Percentiles rank a stretch among this genome's conserved stretches.
phyloP scores from a whole-genome alignment of 2,329 filamentous ascomycete species.

The Penicillium sp. region DNA sequence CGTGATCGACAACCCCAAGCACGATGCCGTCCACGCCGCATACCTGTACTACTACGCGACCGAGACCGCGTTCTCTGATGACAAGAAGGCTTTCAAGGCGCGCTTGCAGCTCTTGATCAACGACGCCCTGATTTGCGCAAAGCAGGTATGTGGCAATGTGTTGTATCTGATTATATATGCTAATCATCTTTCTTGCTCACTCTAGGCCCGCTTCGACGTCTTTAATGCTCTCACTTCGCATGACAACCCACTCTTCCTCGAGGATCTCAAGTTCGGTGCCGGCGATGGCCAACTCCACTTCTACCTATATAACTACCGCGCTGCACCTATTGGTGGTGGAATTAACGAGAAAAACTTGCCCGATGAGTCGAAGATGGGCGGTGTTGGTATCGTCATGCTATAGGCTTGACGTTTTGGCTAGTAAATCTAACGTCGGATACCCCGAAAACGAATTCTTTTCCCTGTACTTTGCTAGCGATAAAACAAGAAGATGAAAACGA shows the following conservation, averaged over 20 bases:
- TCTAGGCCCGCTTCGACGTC: slow-evolving; percentile 76
- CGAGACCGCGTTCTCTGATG: slow-evolving; percentile 64
- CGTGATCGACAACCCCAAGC: slow-evolving; percentile 76
- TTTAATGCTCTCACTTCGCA: slow-evolving; percentile 93
- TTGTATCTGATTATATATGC: neutral
- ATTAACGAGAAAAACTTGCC: slow-evolving; percentile 75
- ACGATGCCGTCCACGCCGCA: slow-evolving; percentile 78
- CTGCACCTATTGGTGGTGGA: slow-evolving; percentile 78
- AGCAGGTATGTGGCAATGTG: slow-evolving; percentile 52
- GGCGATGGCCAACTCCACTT: slow-evolving; percentile 95
- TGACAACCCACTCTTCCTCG: slow-evolving; percentile 90
- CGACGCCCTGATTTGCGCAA: slow-evolving; percentile 84
- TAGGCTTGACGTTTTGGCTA: slow-evolving; percentile 33
- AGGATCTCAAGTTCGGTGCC: slow-evolving; percentile 89
- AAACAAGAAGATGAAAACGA: slow-evolving; percentile 1
- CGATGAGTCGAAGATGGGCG: slow-evolving; percentile 75
- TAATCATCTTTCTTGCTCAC: neutral
- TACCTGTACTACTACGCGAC: slow-evolving; percentile 98
- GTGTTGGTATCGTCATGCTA: slow-evolving; percentile 85
- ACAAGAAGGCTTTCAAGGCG: slow-evolving; percentile 63
- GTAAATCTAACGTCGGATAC: slow-evolving; percentile 12
- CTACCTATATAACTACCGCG: slow-evolving; percentile 96
- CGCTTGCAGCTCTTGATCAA: slow-evolving; percentile 77
- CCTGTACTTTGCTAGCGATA: slow-evolving; percentile 4
- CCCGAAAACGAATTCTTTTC: slow-evolving; percentile 12